phyloP scores from a whole-genome alignment of 2,329 filamentous ascomycete species.

The Ceratocystis lukuohia region DNA sequence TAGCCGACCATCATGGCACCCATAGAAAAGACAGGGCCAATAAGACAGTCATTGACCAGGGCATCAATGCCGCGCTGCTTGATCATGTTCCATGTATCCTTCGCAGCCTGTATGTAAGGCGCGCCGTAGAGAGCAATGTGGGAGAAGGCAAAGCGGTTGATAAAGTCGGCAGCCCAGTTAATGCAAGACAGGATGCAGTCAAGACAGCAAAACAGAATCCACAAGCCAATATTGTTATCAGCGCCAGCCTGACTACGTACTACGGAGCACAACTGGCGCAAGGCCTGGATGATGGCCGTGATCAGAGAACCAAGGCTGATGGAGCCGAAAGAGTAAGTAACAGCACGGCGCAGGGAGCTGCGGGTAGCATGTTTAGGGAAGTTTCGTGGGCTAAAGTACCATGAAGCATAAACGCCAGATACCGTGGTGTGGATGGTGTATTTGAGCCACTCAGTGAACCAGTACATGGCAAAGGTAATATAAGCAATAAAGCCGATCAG shows the following conservation, averaged over 20 bases:
- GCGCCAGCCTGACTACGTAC: slow-evolving; percentile 50
- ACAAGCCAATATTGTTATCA: slow-evolving; percentile 49
- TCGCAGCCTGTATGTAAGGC: slow-evolving; percentile 71
- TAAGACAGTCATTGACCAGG: slow-evolving; percentile 76
- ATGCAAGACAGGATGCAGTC: slow-evolving; percentile 64
- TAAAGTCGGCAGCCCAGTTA: slow-evolving; percentile 74
- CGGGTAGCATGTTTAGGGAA: slow-evolving; percentile 69
- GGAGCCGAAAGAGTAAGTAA: slow-evolving; percentile 86
- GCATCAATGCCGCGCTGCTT: slow-evolving; percentile 84
- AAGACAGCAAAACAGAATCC: slow-evolving; percentile 58
- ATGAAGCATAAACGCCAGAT: slow-evolving; percentile 78
- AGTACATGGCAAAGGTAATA: slow-evolving; percentile 83
- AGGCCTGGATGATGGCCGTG: slow-evolving; percentile 73
- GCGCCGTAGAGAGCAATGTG: slow-evolving; percentile 92
- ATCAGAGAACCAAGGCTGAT: slow-evolving; percentile 77
- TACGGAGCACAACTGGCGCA: slow-evolving; percentile 71
- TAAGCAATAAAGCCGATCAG: slow-evolving; percentile 79
- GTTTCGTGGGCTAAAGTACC: slow-evolving; percentile 67
- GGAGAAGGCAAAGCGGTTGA: slow-evolving; percentile 86
- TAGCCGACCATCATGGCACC: slow-evolving; percentile 76
- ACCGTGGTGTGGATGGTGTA: slow-evolving; percentile 84
- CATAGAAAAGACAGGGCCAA: slow-evolving; percentile 60
- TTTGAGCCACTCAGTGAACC: slow-evolving; percentile 88
- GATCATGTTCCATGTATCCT: slow-evolving; percentile 84
- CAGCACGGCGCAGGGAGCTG: slow-evolving; percentile 64